Conservation (phyloP, 176 grass and related monocot species). For the Triticum urartu region DNA sequence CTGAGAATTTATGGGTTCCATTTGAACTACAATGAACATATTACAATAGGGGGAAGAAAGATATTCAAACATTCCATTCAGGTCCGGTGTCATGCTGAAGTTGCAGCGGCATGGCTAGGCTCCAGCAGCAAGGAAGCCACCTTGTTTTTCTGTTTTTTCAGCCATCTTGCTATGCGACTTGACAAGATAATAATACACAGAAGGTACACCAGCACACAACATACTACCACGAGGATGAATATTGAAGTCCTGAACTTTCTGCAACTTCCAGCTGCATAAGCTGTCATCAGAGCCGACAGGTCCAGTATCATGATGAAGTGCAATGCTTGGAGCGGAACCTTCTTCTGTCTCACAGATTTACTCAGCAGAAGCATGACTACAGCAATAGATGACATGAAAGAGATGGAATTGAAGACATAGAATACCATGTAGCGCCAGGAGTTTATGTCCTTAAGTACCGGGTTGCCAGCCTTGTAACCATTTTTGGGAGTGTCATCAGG, state of each 20-base stretch:
- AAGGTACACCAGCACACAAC: constrained; percentile 27
- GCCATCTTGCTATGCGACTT: constrained; percentile 1
- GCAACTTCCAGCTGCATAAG: constrained; percentile 57
- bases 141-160: neutral
- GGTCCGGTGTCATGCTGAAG: neutral
- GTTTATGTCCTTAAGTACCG: constrained; percentile 18
- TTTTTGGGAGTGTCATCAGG: neutral
- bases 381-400: constrained; percentile 43
- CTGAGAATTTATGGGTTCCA: neutral
- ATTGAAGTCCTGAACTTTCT: constrained; percentile 37
- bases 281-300: constrained; percentile 41
- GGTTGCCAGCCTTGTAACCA: constrained; percentile 30
- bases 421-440: constrained; percentile 22
- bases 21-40: neutral
- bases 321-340: constrained; percentile 25
- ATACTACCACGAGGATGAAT: constrained; percentile 41
- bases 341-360: constrained; percentile 33
- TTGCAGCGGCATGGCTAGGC: neutral
- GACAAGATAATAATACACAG: constrained; percentile 10
- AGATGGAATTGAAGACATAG: constrained; percentile 40
- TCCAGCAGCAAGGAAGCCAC: neutral
- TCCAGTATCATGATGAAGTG: constrained; percentile 42
- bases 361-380: constrained; percentile 43
- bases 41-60: neutral
- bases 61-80: neutral